A percentile compares a stretch with the other conserved stretches of the same genome.
phyloP scores from a whole-genome alignment of 2,329 filamentous ascomycete species.

The Taxawa tesnikishii region DNA sequence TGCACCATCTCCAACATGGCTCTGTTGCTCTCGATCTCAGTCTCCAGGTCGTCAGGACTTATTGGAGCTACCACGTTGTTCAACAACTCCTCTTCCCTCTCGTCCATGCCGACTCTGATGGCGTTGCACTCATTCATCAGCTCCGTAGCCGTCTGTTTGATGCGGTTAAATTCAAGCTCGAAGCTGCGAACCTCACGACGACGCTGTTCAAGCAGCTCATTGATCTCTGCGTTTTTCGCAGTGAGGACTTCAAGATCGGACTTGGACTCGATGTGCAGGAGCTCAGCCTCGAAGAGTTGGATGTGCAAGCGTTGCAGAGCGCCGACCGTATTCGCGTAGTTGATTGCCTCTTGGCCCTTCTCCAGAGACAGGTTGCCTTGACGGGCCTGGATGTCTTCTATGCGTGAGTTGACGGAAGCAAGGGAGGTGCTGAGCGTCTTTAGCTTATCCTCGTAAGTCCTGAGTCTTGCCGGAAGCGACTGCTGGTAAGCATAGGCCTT shows the following conservation, averaged over 20 bases:
- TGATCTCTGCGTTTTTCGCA: constrained; percentile 50
- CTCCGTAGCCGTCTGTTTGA: constrained; percentile 7
- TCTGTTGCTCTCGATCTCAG: constrained; percentile 61
- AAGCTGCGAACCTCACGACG: constrained; percentile 24
- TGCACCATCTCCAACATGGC: constrained; percentile 71
- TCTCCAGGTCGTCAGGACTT: constrained; percentile 49
- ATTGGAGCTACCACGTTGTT: constrained; percentile 25
- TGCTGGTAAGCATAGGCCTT: constrained; percentile 48
- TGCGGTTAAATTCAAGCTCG: constrained; percentile 14
- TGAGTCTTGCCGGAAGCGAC: constrained; percentile 58
- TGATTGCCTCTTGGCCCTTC: constrained; percentile 30
- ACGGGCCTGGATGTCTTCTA: constrained; percentile 32
- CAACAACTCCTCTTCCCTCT: constrained; percentile 12
- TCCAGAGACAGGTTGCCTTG: constrained; percentile 20
- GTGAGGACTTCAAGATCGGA: constrained; percentile 66
- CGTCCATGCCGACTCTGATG: constrained; percentile 12
- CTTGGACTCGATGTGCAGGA: constrained; percentile 65
- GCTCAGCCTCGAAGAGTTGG: constrained; percentile 54
- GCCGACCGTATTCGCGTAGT: constrained; percentile 50
- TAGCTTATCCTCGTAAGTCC: constrained; percentile 39
- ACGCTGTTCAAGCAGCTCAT: constrained; percentile 37
- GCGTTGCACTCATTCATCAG: constrained; percentile 10
- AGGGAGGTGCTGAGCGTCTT: constrained; percentile 35
- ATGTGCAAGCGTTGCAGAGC: constrained; percentile 50
- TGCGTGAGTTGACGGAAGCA: constrained; percentile 47